Conservation (phyloP, 441 rosid genomes). For the Adansonia rubrostipa region DNA sequence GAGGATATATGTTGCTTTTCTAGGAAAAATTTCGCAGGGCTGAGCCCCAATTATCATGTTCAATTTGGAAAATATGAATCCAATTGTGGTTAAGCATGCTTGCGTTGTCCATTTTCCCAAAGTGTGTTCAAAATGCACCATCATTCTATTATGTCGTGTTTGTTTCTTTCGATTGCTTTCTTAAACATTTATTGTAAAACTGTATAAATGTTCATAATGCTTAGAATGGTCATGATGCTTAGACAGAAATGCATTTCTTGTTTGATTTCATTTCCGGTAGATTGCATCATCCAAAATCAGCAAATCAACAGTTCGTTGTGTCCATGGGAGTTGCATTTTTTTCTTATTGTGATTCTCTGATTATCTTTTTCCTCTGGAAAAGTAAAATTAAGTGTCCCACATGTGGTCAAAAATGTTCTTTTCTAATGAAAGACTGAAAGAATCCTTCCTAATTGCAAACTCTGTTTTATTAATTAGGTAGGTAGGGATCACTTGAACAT, state of each 20-base stretch:
- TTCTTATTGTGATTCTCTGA: background rate
- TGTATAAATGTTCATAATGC: background rate
- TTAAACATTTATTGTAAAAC: background rate
- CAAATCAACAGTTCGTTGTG: background rate
- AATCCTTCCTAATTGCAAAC: background rate
- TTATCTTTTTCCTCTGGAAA: background rate
- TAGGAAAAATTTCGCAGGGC: background rate
- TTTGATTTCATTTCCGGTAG: background rate
- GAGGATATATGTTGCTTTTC: background rate
- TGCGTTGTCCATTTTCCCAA: background rate
- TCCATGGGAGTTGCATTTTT: background rate
- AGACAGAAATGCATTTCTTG: background rate
- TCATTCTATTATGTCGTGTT: too few relatives aligned
- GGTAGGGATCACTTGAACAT: background rate
- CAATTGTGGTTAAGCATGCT: background rate
- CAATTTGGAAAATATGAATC: background rate
- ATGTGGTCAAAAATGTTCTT: slow-evolving; percentile 1
- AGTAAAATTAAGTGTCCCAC: background rate
- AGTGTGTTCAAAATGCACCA: too few relatives aligned
- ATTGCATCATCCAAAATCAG: background rate
- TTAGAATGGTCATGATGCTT: background rate
- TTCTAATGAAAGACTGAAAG: background rate
- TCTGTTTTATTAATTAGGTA: background rate
- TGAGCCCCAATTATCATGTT: background rate
- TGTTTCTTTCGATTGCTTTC: background rate